Percentiles rank a stretch among this genome's conserved stretches.
Evolutionary conservation across 768 basidiomycete genomes (phyloP).

Genomic region (Auricularia auricula-judae): DNA sequence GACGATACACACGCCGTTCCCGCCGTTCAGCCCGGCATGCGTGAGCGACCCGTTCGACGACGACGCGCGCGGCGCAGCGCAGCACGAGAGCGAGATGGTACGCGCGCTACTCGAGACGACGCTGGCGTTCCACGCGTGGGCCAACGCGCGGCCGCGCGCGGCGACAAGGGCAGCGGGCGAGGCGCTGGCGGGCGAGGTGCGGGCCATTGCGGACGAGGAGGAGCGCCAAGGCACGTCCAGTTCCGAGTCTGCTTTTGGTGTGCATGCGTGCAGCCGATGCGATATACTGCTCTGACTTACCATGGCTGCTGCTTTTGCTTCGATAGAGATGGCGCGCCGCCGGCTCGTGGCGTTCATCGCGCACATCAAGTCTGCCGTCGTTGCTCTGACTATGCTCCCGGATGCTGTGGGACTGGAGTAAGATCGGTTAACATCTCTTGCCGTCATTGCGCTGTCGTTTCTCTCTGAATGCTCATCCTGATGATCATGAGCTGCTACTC

Average conservation of each 20-base stretch:
- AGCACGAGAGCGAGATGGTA: constrained; percentile 16
- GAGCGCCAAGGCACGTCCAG: constrained; percentile 27
- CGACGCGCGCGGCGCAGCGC: neutral
- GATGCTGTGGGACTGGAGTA: too few relatives aligned
- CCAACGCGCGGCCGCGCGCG: constrained; percentile 21
- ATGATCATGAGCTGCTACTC: too few relatives aligned
- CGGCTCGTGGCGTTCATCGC: constrained; percentile 18
- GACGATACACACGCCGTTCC: neutral
- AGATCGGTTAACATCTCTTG: too few relatives aligned
- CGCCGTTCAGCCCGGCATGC: neutral
- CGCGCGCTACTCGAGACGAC: constrained; percentile 22
- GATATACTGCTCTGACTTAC: neutral
- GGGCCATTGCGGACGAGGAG: constrained; percentile 18
- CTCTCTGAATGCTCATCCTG: too few relatives aligned
- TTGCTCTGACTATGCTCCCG: constrained; percentile 10
- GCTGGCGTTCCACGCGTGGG: constrained; percentile 27
- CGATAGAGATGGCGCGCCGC: constrained; percentile 20
- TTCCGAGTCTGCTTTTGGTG: constrained; percentile 11
- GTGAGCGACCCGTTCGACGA: neutral
- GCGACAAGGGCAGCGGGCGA: constrained; percentile 20
- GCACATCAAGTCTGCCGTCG: constrained; percentile 23
- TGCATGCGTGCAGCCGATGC: constrained; percentile 6
- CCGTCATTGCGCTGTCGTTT: too few relatives aligned
- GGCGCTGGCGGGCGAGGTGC: constrained; percentile 19
- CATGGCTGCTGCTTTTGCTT: neutral